Evolutionary conservation across 2,329 filamentous ascomycete species (phyloP).

Genomic region (Epichloe coenophiala): DNA sequence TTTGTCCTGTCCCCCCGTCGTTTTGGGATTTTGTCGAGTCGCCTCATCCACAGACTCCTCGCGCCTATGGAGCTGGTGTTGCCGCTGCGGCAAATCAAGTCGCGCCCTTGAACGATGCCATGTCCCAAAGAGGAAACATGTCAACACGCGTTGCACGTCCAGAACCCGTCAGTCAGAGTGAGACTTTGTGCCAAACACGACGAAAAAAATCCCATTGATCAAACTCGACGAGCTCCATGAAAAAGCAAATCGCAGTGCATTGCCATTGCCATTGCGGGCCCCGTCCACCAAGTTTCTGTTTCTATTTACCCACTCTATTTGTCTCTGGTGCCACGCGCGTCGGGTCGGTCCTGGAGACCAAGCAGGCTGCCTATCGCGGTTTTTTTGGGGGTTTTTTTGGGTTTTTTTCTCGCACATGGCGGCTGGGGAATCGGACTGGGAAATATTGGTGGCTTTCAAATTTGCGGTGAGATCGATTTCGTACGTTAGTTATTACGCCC

Average conservation of each 20-base stretch:
- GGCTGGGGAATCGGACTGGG: not conserved
- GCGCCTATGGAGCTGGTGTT: constrained; percentile 4
- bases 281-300: too few species aligned
- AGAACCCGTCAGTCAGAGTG: not conserved
- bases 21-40: not conserved
- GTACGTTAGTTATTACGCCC: not conserved
- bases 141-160: constrained; percentile 21
- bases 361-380: not conserved
- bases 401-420: not conserved
- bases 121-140: constrained; percentile 21
- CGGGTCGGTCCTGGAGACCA: not conserved
- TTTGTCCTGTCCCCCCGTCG: too few species aligned
- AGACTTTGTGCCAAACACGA: not conserved
- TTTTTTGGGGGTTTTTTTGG: too few species aligned
- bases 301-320: not conserved
- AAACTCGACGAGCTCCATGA: too few species aligned
- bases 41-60: not conserved
- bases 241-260: too few species aligned
- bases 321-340: not conserved
- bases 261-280: too few species aligned
- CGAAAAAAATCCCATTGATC: too few species aligned
- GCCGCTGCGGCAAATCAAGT: constrained; percentile 16
- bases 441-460: not conserved
- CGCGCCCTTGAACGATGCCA: constrained; percentile 14
- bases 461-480: not conserved